Evolutionary conservation across 495 filamentous ascomycete genomes (phyloP).

Genomic region (Aspergillus nanangensis): DNA sequence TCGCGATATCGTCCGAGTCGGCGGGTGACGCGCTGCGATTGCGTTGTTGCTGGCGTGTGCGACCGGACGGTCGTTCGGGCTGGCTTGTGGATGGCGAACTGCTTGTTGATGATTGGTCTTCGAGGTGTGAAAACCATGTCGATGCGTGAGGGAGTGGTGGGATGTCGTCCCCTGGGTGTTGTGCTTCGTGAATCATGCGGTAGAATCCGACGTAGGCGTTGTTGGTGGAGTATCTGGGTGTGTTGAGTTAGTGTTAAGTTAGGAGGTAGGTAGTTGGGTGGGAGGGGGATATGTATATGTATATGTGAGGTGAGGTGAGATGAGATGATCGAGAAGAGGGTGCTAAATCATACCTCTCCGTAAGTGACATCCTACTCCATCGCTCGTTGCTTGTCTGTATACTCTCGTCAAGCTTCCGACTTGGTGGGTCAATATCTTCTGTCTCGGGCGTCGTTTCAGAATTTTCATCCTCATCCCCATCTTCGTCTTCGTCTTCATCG

Average conservation of each 20-base stretch:
- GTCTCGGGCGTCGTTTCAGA: slow-evolving; percentile 22
- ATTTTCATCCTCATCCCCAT: slow-evolving; percentile 12
- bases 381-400: slow-evolving; percentile 20
- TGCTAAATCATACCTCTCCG: slow-evolving; percentile 26
- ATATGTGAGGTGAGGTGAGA: background rate
- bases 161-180: slow-evolving; percentile 58
- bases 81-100: no score
- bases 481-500: slow-evolving; percentile 16
- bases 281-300: no score
- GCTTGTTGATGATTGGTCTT: no score
- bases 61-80: slow-evolving; percentile 8
- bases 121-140: slow-evolving; percentile 64
- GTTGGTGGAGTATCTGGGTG: slow-evolving; percentile 59
- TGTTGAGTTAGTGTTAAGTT: background rate
- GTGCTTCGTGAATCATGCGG: slow-evolving; percentile 69
- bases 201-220: slow-evolving; percentile 80
- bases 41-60: slow-evolving; percentile 22
- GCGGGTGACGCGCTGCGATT: slow-evolving; percentile 34
- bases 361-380: slow-evolving; percentile 33
- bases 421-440: slow-evolving; percentile 19
- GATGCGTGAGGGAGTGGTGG: slow-evolving; percentile 61
- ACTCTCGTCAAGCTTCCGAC: slow-evolving; percentile 22
- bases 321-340: background rate
- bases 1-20: slow-evolving; percentile 66
- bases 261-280: background rate